Evolutionary conservation across 352 stramenopile genomes (phyloP), one percentile per base, ranked within the genome.

Genomic region (Pelagophyceae sp.): DNA sequence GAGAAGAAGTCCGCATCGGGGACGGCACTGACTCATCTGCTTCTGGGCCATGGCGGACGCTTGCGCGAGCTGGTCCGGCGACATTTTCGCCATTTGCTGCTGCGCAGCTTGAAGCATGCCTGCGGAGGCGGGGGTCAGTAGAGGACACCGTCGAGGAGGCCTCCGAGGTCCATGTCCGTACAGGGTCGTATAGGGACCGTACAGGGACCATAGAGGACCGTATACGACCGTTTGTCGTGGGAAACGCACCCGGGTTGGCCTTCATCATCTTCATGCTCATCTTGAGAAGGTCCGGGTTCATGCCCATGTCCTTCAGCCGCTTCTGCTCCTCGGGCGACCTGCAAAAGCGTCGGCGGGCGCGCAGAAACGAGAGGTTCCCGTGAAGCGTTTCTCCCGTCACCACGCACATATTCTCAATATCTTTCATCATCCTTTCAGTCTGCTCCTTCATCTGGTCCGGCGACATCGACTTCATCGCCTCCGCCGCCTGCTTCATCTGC

Each of bases 361-460:
- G n/a, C n/a, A n/a, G n/a, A n/a, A n/a, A n/a, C n/a, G n/a, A n/a
- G n/a, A n/a, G n/a, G n/a, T n/a, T n/a, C n/a, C n/a, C n/a, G n/a
- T n/a, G n/a, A n/a, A n/a, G n/a, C n/a, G n/a, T n/a, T n/a, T n/a
- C n/a, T n/a, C n/a, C n/a, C n/a, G n/a, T n/a, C n/a, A n/a, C n/a
- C n/a, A n/a, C n/a, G 58, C 58, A 11, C 58, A 67, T 67, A 27
- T 67, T 67, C 58, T 67, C 58, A 27, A 67, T 31, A 15, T 67
- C 23, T 5, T 15, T 27, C 23, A 67, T n/a, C 58, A 67, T 67
- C 58, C 23, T 15, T 15, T 67, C 58, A 11, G 45, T 23, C 45
- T 54, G 45, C 45, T 54, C 45, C 45, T 54, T 54, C 58, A 67
- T n/a, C 58, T 67, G 58, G 15, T 67, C 58, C 23, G 58, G 23